phyloP scores from a whole-genome alignment of 331 rosid genomes.

The Acacia concinna region DNA sequence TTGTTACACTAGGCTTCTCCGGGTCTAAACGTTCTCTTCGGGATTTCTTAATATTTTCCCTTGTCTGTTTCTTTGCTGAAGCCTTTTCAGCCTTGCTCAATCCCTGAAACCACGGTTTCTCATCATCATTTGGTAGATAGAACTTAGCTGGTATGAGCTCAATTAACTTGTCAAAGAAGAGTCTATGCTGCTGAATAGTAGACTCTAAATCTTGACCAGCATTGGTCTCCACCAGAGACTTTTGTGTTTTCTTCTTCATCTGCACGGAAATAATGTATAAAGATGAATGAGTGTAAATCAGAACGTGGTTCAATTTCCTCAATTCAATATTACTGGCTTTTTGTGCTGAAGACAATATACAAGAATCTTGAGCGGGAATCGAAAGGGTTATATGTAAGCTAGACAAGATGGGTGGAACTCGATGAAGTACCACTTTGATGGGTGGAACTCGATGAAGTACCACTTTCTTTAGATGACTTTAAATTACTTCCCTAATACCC shows the following conservation, averaged over 20 bases:
- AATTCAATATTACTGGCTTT: background rate
- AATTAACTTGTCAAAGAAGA: background rate
- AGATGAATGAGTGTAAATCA: background rate
- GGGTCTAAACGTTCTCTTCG: background rate
- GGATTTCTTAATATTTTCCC: background rate
- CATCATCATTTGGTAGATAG: background rate
- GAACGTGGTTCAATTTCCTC: background rate
- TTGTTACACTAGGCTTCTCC: background rate
- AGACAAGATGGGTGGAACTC: background rate
- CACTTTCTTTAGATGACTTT: background rate
- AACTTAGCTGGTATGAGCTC: background rate
- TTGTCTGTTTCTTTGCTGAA: background rate
- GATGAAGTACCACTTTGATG: background rate
- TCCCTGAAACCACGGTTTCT: slow-evolving; percentile 1
- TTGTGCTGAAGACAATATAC: background rate
- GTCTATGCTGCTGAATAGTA: background rate
- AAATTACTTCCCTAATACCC: background rate
- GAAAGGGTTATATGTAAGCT: background rate
- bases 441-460: background rate
- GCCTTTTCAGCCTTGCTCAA: background rate
- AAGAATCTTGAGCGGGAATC: background rate
- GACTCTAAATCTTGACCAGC: background rate
- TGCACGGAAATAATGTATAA: background rate
- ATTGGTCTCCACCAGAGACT: background rate
- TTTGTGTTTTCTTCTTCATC: background rate